phyloP scores from a whole-genome alignment of 495 filamentous ascomycete species.

The Penicillium bovifimosum region DNA sequence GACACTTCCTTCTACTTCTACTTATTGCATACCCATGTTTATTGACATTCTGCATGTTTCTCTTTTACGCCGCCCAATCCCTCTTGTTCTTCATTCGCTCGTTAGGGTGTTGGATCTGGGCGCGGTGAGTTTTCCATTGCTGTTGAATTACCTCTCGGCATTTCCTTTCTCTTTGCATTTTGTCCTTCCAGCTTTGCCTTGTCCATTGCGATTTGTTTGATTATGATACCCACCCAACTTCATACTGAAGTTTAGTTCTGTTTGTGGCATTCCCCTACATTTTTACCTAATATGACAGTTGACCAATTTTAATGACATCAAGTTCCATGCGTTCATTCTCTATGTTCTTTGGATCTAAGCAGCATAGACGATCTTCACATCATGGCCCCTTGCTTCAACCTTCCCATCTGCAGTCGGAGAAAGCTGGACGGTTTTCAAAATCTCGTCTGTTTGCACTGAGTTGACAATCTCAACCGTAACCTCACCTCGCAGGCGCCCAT shows the following conservation, averaged over 20 bases:
- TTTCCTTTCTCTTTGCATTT: background rate
- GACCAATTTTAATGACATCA: constrained; percentile 12
- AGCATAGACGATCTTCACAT: constrained; percentile 10
- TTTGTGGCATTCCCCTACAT: background rate
- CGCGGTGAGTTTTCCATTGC: background rate
- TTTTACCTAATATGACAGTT: constrained; percentile 5
- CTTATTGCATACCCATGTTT: constrained; percentile 1
- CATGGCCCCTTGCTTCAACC: constrained; percentile 12
- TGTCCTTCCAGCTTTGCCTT: background rate
- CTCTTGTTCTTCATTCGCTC: background rate
- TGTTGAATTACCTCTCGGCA: background rate
- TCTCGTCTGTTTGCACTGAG: constrained; percentile 29
- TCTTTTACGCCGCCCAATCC: background rate
- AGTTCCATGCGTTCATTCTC: constrained; percentile 7
- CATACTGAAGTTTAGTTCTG: constrained; percentile 10
- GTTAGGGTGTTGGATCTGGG: background rate
- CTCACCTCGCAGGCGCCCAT: constrained; percentile 24
- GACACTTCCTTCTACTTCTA: background rate
- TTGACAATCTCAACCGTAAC: constrained; percentile 33
- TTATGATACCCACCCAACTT: constrained; percentile 30
- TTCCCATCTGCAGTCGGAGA: constrained; percentile 12
- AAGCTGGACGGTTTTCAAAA: constrained; percentile 24
- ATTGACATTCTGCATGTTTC: constrained; percentile 6
- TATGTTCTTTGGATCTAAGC: background rate
- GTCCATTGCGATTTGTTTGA: constrained; percentile 12